Evolutionary conservation across 2,329 filamentous ascomycete genomes (phyloP), one percentile per base, ranked within the genome.

Genomic region (Neodidymelliopsis sp.): DNA sequence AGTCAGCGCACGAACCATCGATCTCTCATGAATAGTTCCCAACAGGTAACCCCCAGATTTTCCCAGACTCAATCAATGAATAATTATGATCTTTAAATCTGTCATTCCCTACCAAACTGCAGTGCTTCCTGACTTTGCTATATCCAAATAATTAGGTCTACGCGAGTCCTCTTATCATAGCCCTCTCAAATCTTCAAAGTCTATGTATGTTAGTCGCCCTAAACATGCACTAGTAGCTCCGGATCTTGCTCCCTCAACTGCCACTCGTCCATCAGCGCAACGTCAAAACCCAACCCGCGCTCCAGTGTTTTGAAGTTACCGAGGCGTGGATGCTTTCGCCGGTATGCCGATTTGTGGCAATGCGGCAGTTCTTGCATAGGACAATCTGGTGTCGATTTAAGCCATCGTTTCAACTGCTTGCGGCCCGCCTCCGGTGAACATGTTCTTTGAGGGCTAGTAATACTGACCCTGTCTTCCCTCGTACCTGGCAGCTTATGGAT

Each of bases 221-320:
- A 29, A 15, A 27, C 23, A 25, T 12, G 8, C 20, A n/a, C 13
- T 36, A 30, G 8, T 11, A 8, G 25, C 25, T 10, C 19, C 40
- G 35, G 47, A 45, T 25, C 22, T 36, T n/a, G 13, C 47, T 50
- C 47, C 47, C 28, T 12, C 13, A 12, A n/a, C 20, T 31, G 27
- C 19, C 9, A 50, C 40, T 50, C 30, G 40, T 36, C 35, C 19
- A 40, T 8, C 19, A 15, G 27, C 30, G 23, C 25, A 19, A 19
- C 29, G 12, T 29, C 40, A 18, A 34, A 34, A 16, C 4, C 9
- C 15, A 19, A 27, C 5, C 33, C 34, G n/a, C 16, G 41, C 23
- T 39, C 19, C 30, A 36, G 24, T 45, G 40, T 50, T 43, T 41
- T 36, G 18, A 30, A 39, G 20, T 12, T 30, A 28, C 15, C 19